These are phyloP conservation scores for Oryza meyeriana DNA, from an alignment of 176 grass and related monocot species.

Conservation along the genomic window DNA sequence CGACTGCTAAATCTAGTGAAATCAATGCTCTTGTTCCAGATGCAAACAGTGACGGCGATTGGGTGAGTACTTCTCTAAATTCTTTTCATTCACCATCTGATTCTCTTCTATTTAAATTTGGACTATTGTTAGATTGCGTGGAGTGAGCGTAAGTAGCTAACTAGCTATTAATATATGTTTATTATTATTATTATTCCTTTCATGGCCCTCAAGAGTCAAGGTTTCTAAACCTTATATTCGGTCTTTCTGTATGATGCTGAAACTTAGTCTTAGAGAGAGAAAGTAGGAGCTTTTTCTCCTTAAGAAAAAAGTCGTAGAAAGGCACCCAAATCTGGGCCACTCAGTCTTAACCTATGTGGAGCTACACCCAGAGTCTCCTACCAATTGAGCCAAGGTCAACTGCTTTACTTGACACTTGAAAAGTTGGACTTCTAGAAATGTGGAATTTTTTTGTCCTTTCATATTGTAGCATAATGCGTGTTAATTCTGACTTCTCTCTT, in stretches of 20 bases:
- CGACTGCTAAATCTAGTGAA: slow-evolving; percentile 67
- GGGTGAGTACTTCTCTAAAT: slow-evolving; percentile 20
- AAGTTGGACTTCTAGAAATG: neutral
- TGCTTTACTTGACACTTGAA: neutral
- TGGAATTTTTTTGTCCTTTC: neutral
- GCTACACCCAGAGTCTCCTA: neutral
- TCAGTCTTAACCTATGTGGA: neutral
- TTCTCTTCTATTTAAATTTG: neutral
- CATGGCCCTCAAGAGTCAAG: neutral
- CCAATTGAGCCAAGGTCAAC: neutral
- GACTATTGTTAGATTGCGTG: neutral
- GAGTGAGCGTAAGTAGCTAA: neutral
- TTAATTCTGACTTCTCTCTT: neutral
- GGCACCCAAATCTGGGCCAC: neutral
- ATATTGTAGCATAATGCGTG: neutral
- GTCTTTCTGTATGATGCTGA: neutral
- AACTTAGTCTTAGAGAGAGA: neutral
- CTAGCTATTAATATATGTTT: too few species aligned
- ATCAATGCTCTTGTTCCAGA: slow-evolving; percentile 59
- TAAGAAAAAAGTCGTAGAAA: neutral
- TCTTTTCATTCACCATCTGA: neutral
- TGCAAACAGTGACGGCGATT: slow-evolving; percentile 40
- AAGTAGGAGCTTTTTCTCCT: neutral
- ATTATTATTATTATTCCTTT: too few species aligned
- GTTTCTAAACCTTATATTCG: neutral